phyloP scores from a whole-genome alignment of 495 filamentous ascomycete genomes.

The Aspergillus diversus region DNA sequence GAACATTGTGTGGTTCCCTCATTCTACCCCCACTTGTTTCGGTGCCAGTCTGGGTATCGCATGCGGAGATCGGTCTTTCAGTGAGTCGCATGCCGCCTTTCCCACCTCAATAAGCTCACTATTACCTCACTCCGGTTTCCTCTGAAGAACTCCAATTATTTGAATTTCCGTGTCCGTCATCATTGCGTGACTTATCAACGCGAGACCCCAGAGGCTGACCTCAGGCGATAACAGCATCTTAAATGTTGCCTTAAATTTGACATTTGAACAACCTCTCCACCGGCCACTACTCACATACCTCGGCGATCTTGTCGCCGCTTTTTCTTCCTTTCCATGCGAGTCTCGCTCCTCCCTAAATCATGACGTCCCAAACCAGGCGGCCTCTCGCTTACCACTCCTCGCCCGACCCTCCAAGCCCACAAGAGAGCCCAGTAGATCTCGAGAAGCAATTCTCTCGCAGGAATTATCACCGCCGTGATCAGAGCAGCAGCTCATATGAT shows the following conservation, averaged over 20 bases:
- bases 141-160: neutral
- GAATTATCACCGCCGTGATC: slow-evolving; percentile 26
- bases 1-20: neutral
- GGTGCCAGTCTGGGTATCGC: slow-evolving; percentile 1
- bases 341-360: slow-evolving; percentile 31
- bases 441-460: slow-evolving; percentile 42
- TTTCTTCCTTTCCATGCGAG: slow-evolving; percentile 3
- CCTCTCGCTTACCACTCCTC: slow-evolving; percentile 37
- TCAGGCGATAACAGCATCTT: neutral
- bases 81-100: neutral
- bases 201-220: neutral
- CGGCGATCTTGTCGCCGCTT: neutral
- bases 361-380: slow-evolving; percentile 45
- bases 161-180: neutral
- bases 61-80: neutral
- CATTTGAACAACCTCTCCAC: slow-evolving; percentile 13
- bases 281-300: neutral
- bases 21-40: neutral
- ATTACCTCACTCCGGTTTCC: too few species aligned
- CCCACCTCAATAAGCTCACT: neutral
- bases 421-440: slow-evolving; percentile 34
- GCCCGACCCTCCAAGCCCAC: slow-evolving; percentile 24
- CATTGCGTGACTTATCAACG: neutral
- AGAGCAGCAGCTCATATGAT: slow-evolving; percentile 33
- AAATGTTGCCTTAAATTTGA: slow-evolving; percentile 3